Evolutionary conservation across 2,329 filamentous ascomycete genomes (phyloP).

Genomic region (Aspergillus sp.): DNA sequence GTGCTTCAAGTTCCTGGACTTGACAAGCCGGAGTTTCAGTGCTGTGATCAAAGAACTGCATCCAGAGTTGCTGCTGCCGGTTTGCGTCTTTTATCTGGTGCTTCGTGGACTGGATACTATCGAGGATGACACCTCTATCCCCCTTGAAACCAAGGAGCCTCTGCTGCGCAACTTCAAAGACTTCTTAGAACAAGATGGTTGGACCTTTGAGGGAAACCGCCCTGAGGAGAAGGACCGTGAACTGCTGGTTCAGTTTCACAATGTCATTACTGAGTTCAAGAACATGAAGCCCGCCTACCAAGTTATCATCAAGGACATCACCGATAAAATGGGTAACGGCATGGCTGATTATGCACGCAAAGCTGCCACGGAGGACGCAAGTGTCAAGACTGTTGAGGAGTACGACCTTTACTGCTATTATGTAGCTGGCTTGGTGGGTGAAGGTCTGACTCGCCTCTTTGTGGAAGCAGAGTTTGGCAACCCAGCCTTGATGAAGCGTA

Average conservation of each 20-base stretch:
- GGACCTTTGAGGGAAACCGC: constrained; percentile 84
- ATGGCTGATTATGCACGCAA: constrained; percentile 96
- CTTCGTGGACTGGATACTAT: constrained; percentile 95
- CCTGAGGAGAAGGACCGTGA: constrained; percentile 93
- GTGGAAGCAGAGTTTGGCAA: constrained; percentile 86
- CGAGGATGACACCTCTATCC: constrained; percentile 96
- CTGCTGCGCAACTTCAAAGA: constrained; percentile 79
- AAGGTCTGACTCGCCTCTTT: constrained; percentile 87
- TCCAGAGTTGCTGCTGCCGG: constrained; percentile 84
- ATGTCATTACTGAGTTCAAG: constrained; percentile 81
- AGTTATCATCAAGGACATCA: constrained; percentile 88
- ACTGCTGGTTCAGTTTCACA: constrained; percentile 87
- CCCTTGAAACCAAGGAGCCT: constrained; percentile 78
- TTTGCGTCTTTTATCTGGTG: constrained; percentile 89
- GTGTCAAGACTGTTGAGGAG: constrained; percentile 78
- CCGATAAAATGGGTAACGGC: constrained; percentile 91
- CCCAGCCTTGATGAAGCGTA: constrained; percentile 73
- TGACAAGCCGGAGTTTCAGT: constrained; percentile 90
- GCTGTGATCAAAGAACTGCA: constrained; percentile 95
- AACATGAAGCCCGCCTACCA: constrained; percentile 82
- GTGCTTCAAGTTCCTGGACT: constrained; percentile 83
- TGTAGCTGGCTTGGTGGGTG: constrained; percentile 96
- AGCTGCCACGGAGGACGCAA: constrained; percentile 74
- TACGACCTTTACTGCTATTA: constrained; percentile 99
- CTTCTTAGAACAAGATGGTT: constrained; percentile 77